These are phyloP conservation scores for Cyberlindnera maclurae DNA, from an alignment of 805 yeast species.

Conservation along the genomic window DNA sequence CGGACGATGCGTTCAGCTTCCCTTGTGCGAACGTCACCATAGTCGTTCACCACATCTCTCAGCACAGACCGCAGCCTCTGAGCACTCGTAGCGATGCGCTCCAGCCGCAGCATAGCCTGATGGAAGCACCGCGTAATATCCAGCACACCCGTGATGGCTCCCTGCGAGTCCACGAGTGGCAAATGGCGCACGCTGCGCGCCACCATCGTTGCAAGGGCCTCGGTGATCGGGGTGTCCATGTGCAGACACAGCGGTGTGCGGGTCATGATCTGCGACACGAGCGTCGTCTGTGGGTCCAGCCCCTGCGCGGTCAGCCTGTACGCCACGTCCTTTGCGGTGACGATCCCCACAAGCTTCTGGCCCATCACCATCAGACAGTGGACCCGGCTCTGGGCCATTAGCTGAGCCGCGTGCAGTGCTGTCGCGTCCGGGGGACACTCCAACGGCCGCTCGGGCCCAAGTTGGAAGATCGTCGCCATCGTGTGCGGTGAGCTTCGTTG, in stretches of 20 bases:
- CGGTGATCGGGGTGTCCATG: constrained; percentile 32
- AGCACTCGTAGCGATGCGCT: constrained; percentile 33
- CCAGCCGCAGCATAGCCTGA: constrained; percentile 37
- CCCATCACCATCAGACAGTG: constrained; percentile 35
- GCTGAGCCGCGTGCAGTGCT: constrained; percentile 27
- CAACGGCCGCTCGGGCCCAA: constrained; percentile 31
- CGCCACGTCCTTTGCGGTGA: constrained; percentile 42
- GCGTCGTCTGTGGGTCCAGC: constrained; percentile 22
- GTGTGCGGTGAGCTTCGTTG: too few relatives aligned
- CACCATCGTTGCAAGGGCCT: constrained; percentile 37
- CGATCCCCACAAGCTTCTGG: constrained; percentile 29
- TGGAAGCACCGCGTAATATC: constrained; percentile 41
- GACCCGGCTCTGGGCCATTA: constrained; percentile 33
- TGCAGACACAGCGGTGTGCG: constrained; percentile 30
- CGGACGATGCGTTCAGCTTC: constrained; percentile 21
- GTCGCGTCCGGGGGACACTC: constrained; percentile 29
- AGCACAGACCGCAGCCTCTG: constrained; percentile 24
- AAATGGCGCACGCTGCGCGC: constrained; percentile 35
- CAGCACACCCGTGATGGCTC: constrained; percentile 34
- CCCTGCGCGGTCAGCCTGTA: constrained; percentile 32
- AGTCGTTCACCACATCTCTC: constrained; percentile 25
- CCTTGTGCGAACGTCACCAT: constrained; percentile 17
- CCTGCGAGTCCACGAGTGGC: constrained; percentile 32
- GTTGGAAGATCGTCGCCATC: constrained; percentile 16
- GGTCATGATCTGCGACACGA: constrained; percentile 34